Percentiles rank a stretch among this genome's conserved stretches.
phyloP scores from a whole-genome alignment of 1,284 basidiomycete species.

The Tremellales sp. region DNA sequence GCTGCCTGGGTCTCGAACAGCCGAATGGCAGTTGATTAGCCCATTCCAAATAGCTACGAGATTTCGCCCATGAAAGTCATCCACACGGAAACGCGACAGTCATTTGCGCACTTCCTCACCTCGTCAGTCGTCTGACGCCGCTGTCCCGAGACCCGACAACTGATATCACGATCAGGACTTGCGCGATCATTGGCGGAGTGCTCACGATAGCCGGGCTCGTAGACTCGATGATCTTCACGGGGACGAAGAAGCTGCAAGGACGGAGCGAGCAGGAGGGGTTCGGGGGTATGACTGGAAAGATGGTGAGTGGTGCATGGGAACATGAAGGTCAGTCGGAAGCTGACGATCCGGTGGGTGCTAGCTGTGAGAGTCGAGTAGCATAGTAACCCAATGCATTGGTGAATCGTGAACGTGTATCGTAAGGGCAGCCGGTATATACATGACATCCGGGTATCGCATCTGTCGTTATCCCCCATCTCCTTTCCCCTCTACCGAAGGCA shows the following conservation, averaged over 20 bases:
- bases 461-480: no score
- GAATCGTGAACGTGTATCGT: no score
- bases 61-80: conserved; percentile 95
- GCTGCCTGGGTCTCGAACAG: conserved; percentile 2
- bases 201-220: conserved; percentile 90
- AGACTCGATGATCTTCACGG: conserved; percentile 75
- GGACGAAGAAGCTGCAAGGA: conserved; percentile 42
- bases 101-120: conserved; percentile 94
- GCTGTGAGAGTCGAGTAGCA: no score
- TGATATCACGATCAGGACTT: conserved; percentile 60
- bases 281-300: conserved; percentile 43
- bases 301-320: no score
- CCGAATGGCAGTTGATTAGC: conserved; percentile 1
- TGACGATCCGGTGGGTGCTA: no score
- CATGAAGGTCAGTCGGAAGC: no score
- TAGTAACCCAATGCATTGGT: no score
- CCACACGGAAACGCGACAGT: conserved; percentile 84
- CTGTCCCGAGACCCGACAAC: background rate
- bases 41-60: conserved; percentile 59
- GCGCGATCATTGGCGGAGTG: conserved; percentile 95
- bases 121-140: conserved; percentile 60
- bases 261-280: conserved; percentile 35
- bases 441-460: no score
- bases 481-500: no score
- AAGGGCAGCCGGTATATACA: no score